phyloP scores from a whole-genome alignment of 1,284 basidiomycete species.

The Cryptococcus deneoformans region DNA sequence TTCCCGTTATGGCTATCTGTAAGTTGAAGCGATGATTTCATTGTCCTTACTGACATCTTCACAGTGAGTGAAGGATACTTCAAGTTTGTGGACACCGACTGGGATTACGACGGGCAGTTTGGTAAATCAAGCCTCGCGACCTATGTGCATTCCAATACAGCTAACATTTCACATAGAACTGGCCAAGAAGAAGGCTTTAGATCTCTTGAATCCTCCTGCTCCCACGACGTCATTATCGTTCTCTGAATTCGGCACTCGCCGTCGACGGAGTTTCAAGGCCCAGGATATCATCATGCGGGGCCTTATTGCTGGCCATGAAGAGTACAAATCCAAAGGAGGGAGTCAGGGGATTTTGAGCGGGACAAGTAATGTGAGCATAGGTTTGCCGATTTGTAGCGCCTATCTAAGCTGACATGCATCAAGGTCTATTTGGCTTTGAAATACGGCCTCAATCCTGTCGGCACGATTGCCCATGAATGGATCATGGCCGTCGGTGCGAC shows the following conservation, averaged over 20 bases:
- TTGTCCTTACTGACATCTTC: background rate
- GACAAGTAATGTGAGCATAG: slow-evolving; percentile 73
- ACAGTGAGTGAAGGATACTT: slow-evolving; percentile 55
- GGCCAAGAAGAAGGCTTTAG: slow-evolving; percentile 69
- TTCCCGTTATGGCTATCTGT: slow-evolving; percentile 85
- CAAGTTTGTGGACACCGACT: slow-evolving; percentile 66
- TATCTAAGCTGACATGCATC: background rate
- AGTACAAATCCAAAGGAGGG: slow-evolving; percentile 48
- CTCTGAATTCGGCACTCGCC: slow-evolving; percentile 91
- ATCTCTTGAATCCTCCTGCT: slow-evolving; percentile 56
- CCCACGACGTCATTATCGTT: slow-evolving; percentile 63
- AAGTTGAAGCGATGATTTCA: slow-evolving; percentile 51
- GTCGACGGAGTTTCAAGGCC: slow-evolving; percentile 72
- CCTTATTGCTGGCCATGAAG: slow-evolving; percentile 63
- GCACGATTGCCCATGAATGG: slow-evolving; percentile 94
- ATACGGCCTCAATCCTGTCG: slow-evolving; percentile 65
- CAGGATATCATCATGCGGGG: slow-evolving; percentile 77
- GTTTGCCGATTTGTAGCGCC: background rate
- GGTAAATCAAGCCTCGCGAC: slow-evolving; percentile 33
- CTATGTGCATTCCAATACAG: background rate
- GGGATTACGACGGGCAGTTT: slow-evolving; percentile 77
- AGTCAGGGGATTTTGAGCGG: slow-evolving; percentile 64
- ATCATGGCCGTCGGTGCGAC: slow-evolving; percentile 90
- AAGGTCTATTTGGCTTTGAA: slow-evolving; percentile 78
- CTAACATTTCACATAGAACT: slow-evolving; percentile 44